Evolutionary conservation across 225 moss, liverwort and hornwort genomes (phyloP), one percentile per base, ranked within the genome.

Genomic region (Physcomitrellopsis africana): DNA sequence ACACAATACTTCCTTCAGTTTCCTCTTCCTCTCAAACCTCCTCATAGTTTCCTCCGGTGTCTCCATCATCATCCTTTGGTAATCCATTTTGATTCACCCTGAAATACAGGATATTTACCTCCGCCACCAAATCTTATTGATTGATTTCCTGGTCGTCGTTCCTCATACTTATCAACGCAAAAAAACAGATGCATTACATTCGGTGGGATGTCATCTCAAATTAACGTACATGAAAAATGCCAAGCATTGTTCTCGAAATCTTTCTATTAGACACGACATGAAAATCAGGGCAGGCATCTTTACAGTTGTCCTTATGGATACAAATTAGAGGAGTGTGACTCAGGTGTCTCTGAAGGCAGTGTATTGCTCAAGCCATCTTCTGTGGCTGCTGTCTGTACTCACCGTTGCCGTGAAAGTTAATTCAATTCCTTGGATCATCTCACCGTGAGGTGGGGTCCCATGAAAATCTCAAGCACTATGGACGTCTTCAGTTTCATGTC

Each of bases 11-110:
- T 87, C 87, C 70, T 84, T 87, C 69, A 87, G 52, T 61, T 86
- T 86, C 44, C 83, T 83, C 83, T 86, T 86, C 69, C 86, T 83
- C 75, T 86, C 86, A 64, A 86, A 83, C 78, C 86, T 83, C 55
- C 75, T 81, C 83, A 83, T 80, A 12, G 83, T 83, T 44, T 86
- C 86, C 72, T 83, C 83, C 58, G 83, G 83, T 18, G 81, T 78
- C 65, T 86, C 86, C 86, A 83, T 81, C 83, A 83, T 86, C 83
- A 86, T 83, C 42, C 56, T 72, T 32, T 78, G 9, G 72, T 80
- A 81, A 81, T 86, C 82, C 86, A 86, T 86, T 72, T 72, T 75
- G 20, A 43, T 27, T 23, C 66, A 52, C 55, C 32, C 37, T 44
- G 46, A 46, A 59, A 65, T 29, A 14, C 63, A 52, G 51, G 29